These are phyloP conservation scores for Cryomyces minteri DNA, from an alignment of 495 filamentous ascomycete genomes.

Conservation along the genomic window DNA sequence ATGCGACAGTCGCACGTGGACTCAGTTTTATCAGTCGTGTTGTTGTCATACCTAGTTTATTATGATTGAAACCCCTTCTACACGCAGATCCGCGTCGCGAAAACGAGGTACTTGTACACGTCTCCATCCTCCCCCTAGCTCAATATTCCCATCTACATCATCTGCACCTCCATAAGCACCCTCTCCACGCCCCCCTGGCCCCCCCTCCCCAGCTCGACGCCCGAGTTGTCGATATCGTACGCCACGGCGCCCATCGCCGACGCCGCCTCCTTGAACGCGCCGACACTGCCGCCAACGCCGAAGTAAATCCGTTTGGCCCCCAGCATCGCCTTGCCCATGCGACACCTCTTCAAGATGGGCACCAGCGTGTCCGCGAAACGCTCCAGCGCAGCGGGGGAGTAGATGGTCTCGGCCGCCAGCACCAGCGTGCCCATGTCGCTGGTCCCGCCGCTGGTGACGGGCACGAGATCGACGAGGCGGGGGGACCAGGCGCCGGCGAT, in stretches of 20 bases:
- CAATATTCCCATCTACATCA: slow-evolving; percentile 8
- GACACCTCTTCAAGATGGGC: slow-evolving; percentile 37
- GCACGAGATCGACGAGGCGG: slow-evolving; percentile 18
- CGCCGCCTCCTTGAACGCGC: slow-evolving; percentile 60
- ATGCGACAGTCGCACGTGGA: no score
- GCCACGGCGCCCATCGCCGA: slow-evolving; percentile 33
- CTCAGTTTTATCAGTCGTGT: no score
- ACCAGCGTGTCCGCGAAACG: slow-evolving; percentile 61
- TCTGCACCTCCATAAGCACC: slow-evolving; percentile 25
- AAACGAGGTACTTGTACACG: no score
- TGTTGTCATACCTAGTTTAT: no score
- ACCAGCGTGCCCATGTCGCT: slow-evolving; percentile 30
- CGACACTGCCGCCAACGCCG: slow-evolving; percentile 82
- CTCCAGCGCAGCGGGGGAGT: slow-evolving; percentile 55
- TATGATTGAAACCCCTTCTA: no score
- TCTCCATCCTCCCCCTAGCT: no score
- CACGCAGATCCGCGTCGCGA: no score
- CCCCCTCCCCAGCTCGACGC: slow-evolving; percentile 37
- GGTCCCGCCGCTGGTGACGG: slow-evolving; percentile 9
- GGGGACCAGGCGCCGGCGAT: slow-evolving; percentile 64
- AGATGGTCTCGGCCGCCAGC: slow-evolving; percentile 88
- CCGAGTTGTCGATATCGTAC: slow-evolving; percentile 24
- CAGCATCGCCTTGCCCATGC: slow-evolving; percentile 45
- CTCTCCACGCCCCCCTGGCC: slow-evolving; percentile 19
- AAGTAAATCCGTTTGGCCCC: slow-evolving; percentile 93